Base-by-base conservation (phyloP, 1,284 basidiomycete species). In the Hypsizygus ulmarius region DNA sequence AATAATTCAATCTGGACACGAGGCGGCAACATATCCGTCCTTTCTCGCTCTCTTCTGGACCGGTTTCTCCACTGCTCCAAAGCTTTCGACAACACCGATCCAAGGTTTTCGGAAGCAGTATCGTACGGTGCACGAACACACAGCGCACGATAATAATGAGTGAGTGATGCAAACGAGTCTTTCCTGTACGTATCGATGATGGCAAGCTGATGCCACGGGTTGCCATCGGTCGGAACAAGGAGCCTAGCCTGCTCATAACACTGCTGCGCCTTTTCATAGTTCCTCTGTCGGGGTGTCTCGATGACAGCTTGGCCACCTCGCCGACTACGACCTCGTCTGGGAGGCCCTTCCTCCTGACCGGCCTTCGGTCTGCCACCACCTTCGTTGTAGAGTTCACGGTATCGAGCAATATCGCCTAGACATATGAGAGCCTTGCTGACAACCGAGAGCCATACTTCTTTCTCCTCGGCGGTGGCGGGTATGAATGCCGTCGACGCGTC, bases 201-300 rank as follows among this genome's bases (percentile, higher is more conserved):
- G 1, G 95, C 96, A 21, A 99, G 82, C 68, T 98, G 95, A 64
- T 98, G 96, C 34, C 88, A 96, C 1, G 96, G 84, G 60, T 96
- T 94, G 8, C 92, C 91, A 47, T 82, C 78, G 48, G 87, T 77
- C 0, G 94, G 93, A n/a, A 87, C 71, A 5, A 97, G 74, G 27
- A 84, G 62, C 38, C 87, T 78, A 3, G 94, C 94, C 55, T 90
- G 87, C 53, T 91, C 82, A 66, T 97, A 97, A 62, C 86, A 91
- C 40, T 78, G 79, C 43, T 82, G 80, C 0, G 94, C 90, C 56
- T 80, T 84, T 27, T 79, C 76, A 62, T 87, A 95, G 58, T 86
- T 87, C 51, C 84, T 71, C 32, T 77, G 75, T 39, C 79, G 76
- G 45, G 74, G 65, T 32, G 72, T 59, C 32, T 76, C 73, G 28